Evolutionary conservation across 257 asterid genomes (phyloP), one percentile per base, ranked within the genome.

Genomic region (Leonotis leonurus): DNA sequence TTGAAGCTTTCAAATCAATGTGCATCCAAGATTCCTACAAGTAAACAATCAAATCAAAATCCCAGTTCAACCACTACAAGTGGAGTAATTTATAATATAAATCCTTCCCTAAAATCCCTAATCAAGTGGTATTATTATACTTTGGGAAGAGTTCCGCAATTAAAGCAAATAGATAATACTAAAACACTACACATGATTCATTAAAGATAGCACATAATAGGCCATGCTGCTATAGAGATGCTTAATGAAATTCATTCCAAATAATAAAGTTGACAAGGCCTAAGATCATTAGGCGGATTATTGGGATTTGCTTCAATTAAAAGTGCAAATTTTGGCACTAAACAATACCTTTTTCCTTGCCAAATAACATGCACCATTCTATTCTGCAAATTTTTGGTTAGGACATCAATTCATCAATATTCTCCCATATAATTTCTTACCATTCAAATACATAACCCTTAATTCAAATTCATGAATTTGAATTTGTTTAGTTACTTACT

Each of bases 291-390:
- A 66, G 46, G 18, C 64, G 65, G n/a, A n/a, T n/a, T n/a, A n/a
- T n/a, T n/a, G n/a, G 51, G 52, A 56, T 11, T 65, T 41, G 44
- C 57, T 70, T n/a, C 32, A n/a, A n/a, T n/a, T 56, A 8, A 57
- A 7, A 57, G 64, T 62, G 57, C 40, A 65, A 50, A 35, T 22
- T 35, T 60, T 33, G 51, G 59, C 56, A n/a, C 26, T 64, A 65
- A n/a, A n/a, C n/a, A n/a, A 60, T 62, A 51, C 22, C 24, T 32
- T 35, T 54, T 27, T 46, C 67, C 26, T 35, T 21, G 41, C 74
- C 65, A 67, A 26, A 62, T 82, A 80, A 83, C 84, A 80, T 83
- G 92, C 71, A 72, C 78, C 87, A 81, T 74, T 86, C 76, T 76
- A 65, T 22, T 44, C 56, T 69, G 72, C 63, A 37, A 3, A 22